phyloP scores from a whole-genome alignment of 2,329 filamentous ascomycete genomes.

The Dactylellina drechsleri region DNA sequence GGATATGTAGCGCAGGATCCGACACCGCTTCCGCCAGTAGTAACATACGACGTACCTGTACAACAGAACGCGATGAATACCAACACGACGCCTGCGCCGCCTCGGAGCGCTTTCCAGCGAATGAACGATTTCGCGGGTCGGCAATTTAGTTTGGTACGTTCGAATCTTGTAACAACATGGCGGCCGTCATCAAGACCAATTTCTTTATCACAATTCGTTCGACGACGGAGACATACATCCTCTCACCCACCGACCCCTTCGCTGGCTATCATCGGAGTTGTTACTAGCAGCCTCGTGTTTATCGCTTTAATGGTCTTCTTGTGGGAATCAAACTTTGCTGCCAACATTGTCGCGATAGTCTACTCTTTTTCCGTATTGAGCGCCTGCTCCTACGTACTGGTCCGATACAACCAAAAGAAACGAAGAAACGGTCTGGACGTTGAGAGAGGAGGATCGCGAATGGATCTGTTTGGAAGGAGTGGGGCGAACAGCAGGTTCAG shows the following conservation, averaged over 20 bases:
- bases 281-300: conserved; percentile 43
- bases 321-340: conserved; percentile 48
- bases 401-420: conserved; percentile 50
- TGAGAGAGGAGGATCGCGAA: conserved; percentile 26
- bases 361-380: conserved; percentile 44
- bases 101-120: conserved; percentile 35
- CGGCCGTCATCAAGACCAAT: conserved; percentile 17
- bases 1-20: conserved; percentile 8
- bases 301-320: conserved; percentile 46
- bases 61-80: conserved; percentile 27
- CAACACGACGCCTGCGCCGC: conserved; percentile 20
- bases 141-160: conserved; percentile 21
- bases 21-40: not conserved
- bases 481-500: conserved; percentile 6
- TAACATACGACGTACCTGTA: conserved; percentile 26
- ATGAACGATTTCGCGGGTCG: conserved; percentile 28
- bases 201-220: conserved; percentile 40
- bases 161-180: conserved; percentile 21
- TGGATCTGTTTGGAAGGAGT: conserved; percentile 26
- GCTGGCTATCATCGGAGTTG: conserved; percentile 44
- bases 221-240: conserved; percentile 21
- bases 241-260: conserved; percentile 47
- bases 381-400: conserved; percentile 41
- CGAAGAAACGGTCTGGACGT: conserved; percentile 16
- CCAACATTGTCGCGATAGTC: conserved; percentile 51